phyloP scores from a whole-genome alignment of 139 green algal genomes.

The Spirogloea muscicola region DNA sequence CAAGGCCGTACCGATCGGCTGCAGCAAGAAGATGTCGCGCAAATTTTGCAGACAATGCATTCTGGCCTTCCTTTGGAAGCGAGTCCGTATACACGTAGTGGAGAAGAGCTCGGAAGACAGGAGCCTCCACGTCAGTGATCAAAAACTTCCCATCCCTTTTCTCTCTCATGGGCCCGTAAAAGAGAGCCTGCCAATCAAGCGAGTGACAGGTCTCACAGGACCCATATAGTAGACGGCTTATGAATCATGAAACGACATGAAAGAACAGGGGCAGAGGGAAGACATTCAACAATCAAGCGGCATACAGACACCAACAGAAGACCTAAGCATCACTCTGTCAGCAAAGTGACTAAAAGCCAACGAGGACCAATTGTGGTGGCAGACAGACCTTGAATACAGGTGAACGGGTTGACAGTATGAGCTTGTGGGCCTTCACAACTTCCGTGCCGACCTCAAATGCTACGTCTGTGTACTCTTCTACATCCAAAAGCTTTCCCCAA shows the following conservation, averaged over 20 bases:
- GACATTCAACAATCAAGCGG: too few species aligned
- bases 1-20: constrained; percentile 87
- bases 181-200: too few species aligned
- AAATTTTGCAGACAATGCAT: constrained; percentile 21
- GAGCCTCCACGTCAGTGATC: constrained; percentile 29
- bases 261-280: too few species aligned
- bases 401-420: constrained; percentile 45
- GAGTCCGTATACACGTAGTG: constrained; percentile 85
- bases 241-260: too few species aligned
- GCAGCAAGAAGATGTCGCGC: constrained; percentile 84
- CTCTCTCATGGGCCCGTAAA: constrained; percentile 42
- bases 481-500: constrained; percentile 38
- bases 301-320: too few species aligned
- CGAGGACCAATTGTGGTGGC: too few species aligned
- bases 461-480: constrained; percentile 35
- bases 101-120: constrained; percentile 69
- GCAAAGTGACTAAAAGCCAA: too few species aligned
- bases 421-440: constrained; percentile 47
- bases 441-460: constrained; percentile 51
- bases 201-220: too few species aligned
- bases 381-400: constrained; percentile 51
- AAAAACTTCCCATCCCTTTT: constrained; percentile 18
- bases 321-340: too few species aligned
- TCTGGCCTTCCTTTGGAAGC: background rate
- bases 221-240: too few species aligned